Conservation (phyloP, 2,329 filamentous ascomycete species). For the Botrytis fabae region DNA sequence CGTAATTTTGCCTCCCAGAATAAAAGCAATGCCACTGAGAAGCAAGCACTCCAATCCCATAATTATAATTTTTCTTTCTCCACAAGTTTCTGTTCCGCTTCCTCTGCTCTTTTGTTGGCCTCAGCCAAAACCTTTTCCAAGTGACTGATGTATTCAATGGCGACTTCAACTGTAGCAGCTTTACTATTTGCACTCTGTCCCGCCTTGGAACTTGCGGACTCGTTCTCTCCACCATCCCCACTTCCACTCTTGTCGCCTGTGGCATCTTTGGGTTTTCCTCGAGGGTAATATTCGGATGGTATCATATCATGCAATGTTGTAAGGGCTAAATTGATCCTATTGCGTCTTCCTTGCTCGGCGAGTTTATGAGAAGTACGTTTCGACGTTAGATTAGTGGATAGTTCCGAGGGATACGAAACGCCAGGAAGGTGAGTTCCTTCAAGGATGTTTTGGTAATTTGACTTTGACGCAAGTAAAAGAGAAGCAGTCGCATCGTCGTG, state of each 20-base stretch:
- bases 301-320: slow-evolving; percentile 65
- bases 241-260: slow-evolving; percentile 43
- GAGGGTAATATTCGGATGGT: slow-evolving; percentile 60
- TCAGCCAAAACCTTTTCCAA: slow-evolving; percentile 72
- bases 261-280: slow-evolving; percentile 47
- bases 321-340: slow-evolving; percentile 91
- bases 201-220: slow-evolving; percentile 45
- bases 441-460: slow-evolving; percentile 96
- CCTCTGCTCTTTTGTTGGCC: slow-evolving; percentile 59
- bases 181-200: slow-evolving; percentile 74
- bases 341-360: slow-evolving; percentile 91
- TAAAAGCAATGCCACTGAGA: background rate
- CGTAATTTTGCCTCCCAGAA: background rate
- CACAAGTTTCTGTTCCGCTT: slow-evolving; percentile 36
- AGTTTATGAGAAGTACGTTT: slow-evolving; percentile 98
- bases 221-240: slow-evolving; percentile 51
- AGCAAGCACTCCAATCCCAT: background rate
- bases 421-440: slow-evolving; percentile 90
- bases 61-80: slow-evolving; percentile 24
- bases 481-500: slow-evolving; percentile 57
- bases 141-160: slow-evolving; percentile 91
- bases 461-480: slow-evolving; percentile 87
- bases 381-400: slow-evolving; percentile 91
- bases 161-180: slow-evolving; percentile 94
- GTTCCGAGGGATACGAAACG: slow-evolving; percentile 83